Evolutionary conservation across 306 rosid genomes (phyloP).

Genomic region (Cucurbita pepo): DNA sequence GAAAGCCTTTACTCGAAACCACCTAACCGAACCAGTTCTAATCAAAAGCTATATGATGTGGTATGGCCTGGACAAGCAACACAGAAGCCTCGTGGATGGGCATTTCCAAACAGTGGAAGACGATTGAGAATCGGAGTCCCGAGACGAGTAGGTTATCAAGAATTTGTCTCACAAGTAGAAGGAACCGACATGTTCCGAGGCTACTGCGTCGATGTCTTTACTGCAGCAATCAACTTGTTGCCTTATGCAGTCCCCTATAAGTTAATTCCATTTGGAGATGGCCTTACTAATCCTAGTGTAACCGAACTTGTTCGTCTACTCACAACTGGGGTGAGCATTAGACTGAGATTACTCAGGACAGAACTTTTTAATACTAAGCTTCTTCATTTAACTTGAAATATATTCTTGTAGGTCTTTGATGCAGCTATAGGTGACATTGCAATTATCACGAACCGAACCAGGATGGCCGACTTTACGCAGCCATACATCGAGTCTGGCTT

Average conservation of each 20-base stretch:
- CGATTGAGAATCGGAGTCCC: slow-evolving; percentile 73
- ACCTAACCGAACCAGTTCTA: slow-evolving; percentile 29
- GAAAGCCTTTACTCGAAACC: slow-evolving; percentile 42
- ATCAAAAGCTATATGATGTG: slow-evolving; percentile 22
- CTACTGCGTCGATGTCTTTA: slow-evolving; percentile 79
- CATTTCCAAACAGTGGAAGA: slow-evolving; percentile 75
- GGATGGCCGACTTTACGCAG: slow-evolving; percentile 83
- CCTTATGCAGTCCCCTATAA: slow-evolving; percentile 79
- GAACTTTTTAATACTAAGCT: slow-evolving; percentile 7
- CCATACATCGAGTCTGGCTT: slow-evolving; percentile 88
- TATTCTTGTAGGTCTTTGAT: slow-evolving; percentile 48
- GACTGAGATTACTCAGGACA: not conserved
- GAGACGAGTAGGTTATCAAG: slow-evolving; percentile 35
- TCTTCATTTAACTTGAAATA: slow-evolving; percentile 4
- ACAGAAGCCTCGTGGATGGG: slow-evolving; percentile 88
- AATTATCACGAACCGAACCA: slow-evolving; percentile 67
- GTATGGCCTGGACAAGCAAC: slow-evolving; percentile 78
- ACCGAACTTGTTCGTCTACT: slow-evolving; percentile 52
- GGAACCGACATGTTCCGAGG: slow-evolving; percentile 59
- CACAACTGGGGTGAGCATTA: slow-evolving; percentile 62
- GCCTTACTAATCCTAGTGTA: slow-evolving; percentile 35
- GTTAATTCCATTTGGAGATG: slow-evolving; percentile 47
- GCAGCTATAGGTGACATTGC: slow-evolving; percentile 87
- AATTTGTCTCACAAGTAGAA: slow-evolving; percentile 32
- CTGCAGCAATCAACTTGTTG: slow-evolving; percentile 59